Evolutionary conservation across 202 grass and related monocot species (phyloP).

Genomic region (Carex arenaria): DNA sequence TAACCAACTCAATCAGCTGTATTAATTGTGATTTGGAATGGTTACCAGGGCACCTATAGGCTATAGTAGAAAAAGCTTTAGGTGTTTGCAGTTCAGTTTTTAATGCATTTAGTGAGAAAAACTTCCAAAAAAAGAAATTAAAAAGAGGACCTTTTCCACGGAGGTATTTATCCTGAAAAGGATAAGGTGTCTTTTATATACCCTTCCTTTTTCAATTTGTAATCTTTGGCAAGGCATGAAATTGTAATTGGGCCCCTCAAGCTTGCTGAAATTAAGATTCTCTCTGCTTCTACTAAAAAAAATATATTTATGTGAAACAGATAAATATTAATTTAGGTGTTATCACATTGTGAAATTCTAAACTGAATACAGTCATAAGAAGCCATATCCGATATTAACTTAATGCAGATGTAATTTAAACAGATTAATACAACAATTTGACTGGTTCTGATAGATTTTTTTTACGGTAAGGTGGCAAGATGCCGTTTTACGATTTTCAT

Average conservation of each 20-base stretch:
- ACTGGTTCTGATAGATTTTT: background rate
- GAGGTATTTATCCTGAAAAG: slow-evolving; percentile 11
- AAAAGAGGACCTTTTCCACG: background rate
- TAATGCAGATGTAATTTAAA: background rate
- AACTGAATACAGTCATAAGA: background rate
- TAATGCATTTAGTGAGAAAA: no score
- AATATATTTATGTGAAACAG: background rate
- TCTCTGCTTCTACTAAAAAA: background rate
- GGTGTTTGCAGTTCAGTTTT: background rate
- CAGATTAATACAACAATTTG: background rate
- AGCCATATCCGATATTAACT: background rate
- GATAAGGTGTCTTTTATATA: slow-evolving; percentile 20
- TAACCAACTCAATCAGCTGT: background rate
- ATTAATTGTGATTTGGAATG: background rate
- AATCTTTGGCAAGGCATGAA: background rate
- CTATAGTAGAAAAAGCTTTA: background rate
- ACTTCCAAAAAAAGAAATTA: background rate
- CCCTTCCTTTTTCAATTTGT: slow-evolving; percentile 10
- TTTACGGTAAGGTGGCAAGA: no score
- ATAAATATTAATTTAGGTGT: background rate
- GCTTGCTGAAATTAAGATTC: background rate
- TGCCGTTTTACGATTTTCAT: no score
- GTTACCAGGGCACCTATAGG: background rate
- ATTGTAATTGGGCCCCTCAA: background rate
- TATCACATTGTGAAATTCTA: background rate